Evolutionary conservation across 176 grass and related monocot genomes (phyloP).

Genomic region (Rhipidocladum racemiflorum): DNA sequence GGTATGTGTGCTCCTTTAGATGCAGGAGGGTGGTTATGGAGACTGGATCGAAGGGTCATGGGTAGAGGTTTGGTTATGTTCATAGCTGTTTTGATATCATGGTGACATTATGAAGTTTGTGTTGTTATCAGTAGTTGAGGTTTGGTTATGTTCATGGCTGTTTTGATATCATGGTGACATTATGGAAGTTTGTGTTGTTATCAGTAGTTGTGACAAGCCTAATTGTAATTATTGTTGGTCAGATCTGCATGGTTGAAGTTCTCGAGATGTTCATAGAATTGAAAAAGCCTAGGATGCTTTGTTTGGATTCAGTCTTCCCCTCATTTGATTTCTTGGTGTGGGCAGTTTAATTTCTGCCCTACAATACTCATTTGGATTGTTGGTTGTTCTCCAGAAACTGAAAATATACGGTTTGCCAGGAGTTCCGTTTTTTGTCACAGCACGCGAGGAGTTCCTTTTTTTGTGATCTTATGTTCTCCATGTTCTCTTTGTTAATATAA

Average conservation of each 20-base stretch:
- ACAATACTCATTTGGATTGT: not conserved
- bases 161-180: not conserved
- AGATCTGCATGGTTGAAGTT: not conserved
- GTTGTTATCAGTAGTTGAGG: not conserved
- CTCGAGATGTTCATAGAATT: not conserved
- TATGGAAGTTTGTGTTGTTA: not conserved
- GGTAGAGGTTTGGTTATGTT: conserved; percentile 12
- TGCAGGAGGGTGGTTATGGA: not conserved
- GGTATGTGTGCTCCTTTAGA: not conserved
- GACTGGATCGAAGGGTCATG: not conserved
- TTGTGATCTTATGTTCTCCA: not conserved
- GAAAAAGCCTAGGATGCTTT: not conserved
- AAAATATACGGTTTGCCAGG: not conserved
- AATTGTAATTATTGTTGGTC: conserved; percentile 9
- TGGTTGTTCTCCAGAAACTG: not conserved
- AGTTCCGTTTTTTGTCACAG: not conserved
- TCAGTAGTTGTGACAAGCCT: not conserved
- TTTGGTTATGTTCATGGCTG: not conserved
- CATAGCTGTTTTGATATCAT: not conserved
- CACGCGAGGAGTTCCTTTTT: not conserved
- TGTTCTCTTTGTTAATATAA: not conserved
- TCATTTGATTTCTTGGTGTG: not conserved
- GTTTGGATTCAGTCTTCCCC: not conserved
- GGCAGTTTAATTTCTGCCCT: not conserved
- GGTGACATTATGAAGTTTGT: not conserved